Percentiles rank a stretch among this genome's conserved stretches.
Evolutionary conservation across 106 monocot species (phyloP).

Genomic region (Acorus gramineus): DNA sequence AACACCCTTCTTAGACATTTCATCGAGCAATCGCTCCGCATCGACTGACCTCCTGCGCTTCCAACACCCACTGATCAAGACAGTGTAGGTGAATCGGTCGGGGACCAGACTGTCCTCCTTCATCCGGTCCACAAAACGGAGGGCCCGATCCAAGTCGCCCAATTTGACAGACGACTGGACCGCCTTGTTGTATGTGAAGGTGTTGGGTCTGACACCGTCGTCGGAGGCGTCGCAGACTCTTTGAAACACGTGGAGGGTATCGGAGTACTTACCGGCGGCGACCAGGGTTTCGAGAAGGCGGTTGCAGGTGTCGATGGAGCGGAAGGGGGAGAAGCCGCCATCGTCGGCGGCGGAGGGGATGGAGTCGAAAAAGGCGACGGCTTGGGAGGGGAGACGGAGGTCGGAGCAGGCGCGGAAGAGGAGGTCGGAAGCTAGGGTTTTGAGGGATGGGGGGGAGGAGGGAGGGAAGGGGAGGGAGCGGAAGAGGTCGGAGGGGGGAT

Average conservation of each 20-base stretch:
- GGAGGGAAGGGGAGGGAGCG: conserved; percentile 19
- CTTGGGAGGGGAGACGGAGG: conserved; percentile 18
- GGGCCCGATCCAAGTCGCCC: conserved; percentile 24
- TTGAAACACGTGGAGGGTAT: conserved; percentile 22
- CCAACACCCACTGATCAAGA: conserved; percentile 48
- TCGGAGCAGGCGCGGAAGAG: conserved; percentile 18
- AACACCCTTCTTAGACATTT: conserved; percentile 26
- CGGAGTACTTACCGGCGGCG: conserved; percentile 21
- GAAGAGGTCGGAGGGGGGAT: conserved; percentile 3
- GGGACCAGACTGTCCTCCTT: conserved; percentile 2
- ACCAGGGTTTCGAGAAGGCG: conserved; percentile 44
- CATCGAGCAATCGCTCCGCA: conserved; percentile 40
- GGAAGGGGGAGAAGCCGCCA: background rate
- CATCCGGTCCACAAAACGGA: conserved; percentile 25
- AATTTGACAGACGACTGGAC: conserved; percentile 37
- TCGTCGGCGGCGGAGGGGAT: background rate
- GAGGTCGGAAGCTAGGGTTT: conserved; percentile 9
- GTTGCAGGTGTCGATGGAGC: conserved; percentile 14
- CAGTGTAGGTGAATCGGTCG: conserved; percentile 53
- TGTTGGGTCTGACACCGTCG: conserved; percentile 19
- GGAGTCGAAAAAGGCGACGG: conserved; percentile 16
- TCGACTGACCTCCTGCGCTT: conserved; percentile 16
- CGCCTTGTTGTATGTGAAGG: conserved; percentile 45
- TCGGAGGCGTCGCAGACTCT: conserved; percentile 4
- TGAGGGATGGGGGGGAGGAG: conserved; percentile 4